These are phyloP conservation scores for Trichocladium uniseriatum DNA, from an alignment of 495 filamentous ascomycete species.

Conservation along the genomic window DNA sequence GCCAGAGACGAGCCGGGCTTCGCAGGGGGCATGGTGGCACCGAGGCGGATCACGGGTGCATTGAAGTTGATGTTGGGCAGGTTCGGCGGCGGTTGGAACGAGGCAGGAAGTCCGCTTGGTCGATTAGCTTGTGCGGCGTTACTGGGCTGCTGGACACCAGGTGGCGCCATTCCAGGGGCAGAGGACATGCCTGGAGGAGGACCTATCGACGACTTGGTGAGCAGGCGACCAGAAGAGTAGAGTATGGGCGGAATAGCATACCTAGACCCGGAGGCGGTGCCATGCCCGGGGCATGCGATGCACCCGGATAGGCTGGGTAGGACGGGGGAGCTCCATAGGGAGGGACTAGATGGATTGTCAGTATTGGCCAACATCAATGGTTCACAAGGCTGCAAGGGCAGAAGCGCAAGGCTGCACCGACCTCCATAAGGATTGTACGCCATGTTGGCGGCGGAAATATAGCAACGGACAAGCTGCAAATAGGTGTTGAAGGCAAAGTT, in stretches of 20 bases:
- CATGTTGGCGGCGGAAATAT: slow-evolving; percentile 21
- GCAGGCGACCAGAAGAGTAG: neutral
- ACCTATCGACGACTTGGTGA: slow-evolving; percentile 28
- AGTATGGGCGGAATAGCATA: slow-evolving; percentile 34
- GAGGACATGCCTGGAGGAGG: slow-evolving; percentile 65
- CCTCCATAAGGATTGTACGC: slow-evolving; percentile 79
- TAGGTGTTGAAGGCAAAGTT: neutral
- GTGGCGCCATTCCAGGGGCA: slow-evolving; percentile 68
- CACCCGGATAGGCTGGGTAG: slow-evolving; percentile 62
- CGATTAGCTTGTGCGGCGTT: slow-evolving; percentile 56
- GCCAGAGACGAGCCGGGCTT: slow-evolving; percentile 49
- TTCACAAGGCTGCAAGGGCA: neutral
- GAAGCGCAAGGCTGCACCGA: slow-evolving; percentile 31
- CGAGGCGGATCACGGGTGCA: slow-evolving; percentile 90
- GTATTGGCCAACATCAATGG: neutral
- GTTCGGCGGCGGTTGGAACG: slow-evolving; percentile 84
- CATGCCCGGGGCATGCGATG: slow-evolving; percentile 51
- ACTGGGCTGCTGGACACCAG: slow-evolving; percentile 69
- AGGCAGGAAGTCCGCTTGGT: slow-evolving; percentile 67
- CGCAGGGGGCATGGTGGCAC: slow-evolving; percentile 54
- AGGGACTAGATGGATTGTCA: slow-evolving; percentile 26
- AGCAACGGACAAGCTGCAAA: neutral
- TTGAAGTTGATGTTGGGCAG: slow-evolving; percentile 98
- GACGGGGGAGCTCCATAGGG: slow-evolving; percentile 65
- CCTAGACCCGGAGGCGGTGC: slow-evolving; percentile 80